Evolutionary conservation across 371 early-diverging fungal genomes (phyloP).

Genomic region (Mucor saturninus): DNA sequence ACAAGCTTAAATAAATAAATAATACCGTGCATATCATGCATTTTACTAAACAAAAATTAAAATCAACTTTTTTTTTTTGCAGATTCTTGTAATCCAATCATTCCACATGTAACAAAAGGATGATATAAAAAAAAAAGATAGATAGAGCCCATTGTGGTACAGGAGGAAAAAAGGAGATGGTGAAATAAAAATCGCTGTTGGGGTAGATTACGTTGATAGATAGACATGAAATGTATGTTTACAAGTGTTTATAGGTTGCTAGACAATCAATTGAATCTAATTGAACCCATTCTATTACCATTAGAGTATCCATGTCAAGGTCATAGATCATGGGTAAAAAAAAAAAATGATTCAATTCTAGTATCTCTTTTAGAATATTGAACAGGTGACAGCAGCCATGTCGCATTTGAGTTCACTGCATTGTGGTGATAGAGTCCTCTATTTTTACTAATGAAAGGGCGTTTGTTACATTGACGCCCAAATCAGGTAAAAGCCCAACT

Average conservation of each 20-base stretch:
- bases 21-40: conserved; percentile 1
- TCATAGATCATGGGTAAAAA: conserved; percentile 86
- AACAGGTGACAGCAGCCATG: conserved; percentile 60
- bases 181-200: conserved; percentile 50
- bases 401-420: conserved; percentile 89
- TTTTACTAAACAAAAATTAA: conserved; percentile 1
- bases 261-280: not conserved
- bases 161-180: conserved; percentile 72
- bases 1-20: conserved; percentile 50
- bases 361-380: not conserved
- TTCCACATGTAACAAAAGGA: too few species aligned
- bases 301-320: conserved; percentile 88
- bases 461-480: conserved; percentile 65
- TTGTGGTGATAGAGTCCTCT: conserved; percentile 76
- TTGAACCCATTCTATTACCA: not conserved
- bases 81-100: conserved; percentile 57
- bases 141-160: conserved; percentile 66
- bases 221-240: too few species aligned
- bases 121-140: too few species aligned
- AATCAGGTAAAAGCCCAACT: conserved; percentile 48
- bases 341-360: not conserved
- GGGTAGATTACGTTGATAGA: too few species aligned
- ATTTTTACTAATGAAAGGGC: conserved; percentile 74
- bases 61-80: conserved; percentile 76
- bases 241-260: conserved; percentile 62